Percentiles rank a stretch among this genome's conserved stretches.
Evolutionary conservation across 495 filamentous ascomycete genomes (phyloP).

Genomic region (Aeminium ludgeri): DNA sequence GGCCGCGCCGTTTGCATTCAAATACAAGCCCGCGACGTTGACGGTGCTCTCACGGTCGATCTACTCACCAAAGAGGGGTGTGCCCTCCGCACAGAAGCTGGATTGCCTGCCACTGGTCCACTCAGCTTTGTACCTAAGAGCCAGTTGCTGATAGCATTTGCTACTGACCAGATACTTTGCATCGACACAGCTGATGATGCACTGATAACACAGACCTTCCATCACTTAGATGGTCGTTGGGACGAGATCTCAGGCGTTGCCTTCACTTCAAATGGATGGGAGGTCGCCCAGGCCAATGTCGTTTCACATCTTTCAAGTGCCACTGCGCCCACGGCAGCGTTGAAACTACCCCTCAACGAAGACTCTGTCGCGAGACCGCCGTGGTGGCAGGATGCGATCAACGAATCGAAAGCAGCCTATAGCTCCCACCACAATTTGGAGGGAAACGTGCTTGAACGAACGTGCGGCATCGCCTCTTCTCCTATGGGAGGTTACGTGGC

Average conservation of each 20-base stretch:
- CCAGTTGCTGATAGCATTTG: neutral
- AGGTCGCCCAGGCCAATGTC: neutral
- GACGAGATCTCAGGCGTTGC: conserved; percentile 1
- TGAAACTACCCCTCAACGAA: conserved; percentile 5
- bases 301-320: conserved; percentile 6
- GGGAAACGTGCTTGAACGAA: conserved; percentile 26
- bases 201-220: neutral
- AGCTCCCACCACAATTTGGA: conserved; percentile 32
- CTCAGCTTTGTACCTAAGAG: neutral
- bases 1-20: neutral
- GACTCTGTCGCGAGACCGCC: neutral
- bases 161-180: neutral
- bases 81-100: too few species aligned
- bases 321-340: neutral
- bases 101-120: neutral
- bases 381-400: conserved; percentile 12
- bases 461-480: conserved; percentile 34
- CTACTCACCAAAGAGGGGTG: too few species aligned
- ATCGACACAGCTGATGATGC: neutral
- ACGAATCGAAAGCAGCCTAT: conserved; percentile 18
- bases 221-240: conserved; percentile 3
- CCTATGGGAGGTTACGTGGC: conserved; percentile 27
- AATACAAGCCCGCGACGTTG: neutral
- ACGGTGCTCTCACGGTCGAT: too few species aligned
- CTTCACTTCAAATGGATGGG: neutral